Percentiles rank a stretch among this genome's conserved stretches.
Evolutionary conservation across 2,329 filamentous ascomycete species (phyloP).

Genomic region (Phialophora verrucosa): DNA sequence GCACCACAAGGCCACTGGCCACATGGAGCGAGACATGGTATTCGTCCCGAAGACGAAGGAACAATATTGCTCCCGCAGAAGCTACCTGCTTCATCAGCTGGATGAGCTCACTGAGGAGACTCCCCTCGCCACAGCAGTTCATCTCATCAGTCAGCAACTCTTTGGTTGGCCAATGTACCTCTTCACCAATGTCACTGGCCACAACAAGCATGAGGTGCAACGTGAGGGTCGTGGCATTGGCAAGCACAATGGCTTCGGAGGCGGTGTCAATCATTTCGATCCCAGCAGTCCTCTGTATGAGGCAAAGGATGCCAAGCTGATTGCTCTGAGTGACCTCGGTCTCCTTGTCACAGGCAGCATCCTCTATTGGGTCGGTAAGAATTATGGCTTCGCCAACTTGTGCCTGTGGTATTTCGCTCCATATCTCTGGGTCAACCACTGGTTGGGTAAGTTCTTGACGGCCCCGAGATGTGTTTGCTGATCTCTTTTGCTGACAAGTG

Average conservation of each 20-base stretch:
- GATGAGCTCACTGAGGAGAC: constrained; percentile 93
- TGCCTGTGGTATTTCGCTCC: constrained; percentile 93
- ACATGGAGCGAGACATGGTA: constrained; percentile 98
- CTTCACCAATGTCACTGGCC: constrained; percentile 88
- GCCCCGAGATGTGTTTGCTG: background rate
- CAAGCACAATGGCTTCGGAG: constrained; percentile 80
- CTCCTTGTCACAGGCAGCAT: constrained; percentile 65
- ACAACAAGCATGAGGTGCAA: constrained; percentile 92
- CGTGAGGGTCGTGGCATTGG: constrained; percentile 90
- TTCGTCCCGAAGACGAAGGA: constrained; percentile 93
- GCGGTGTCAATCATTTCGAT: constrained; percentile 94
- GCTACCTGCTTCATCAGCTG: constrained; percentile 78
- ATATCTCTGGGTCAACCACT: constrained; percentile 98
- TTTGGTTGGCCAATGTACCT: constrained; percentile 94
- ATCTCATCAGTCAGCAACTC: constrained; percentile 83
- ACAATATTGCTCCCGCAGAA: constrained; percentile 75
- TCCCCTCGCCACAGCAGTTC: constrained; percentile 76
- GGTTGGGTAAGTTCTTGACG: constrained; percentile 75
- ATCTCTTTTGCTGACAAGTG: constrained; percentile 29
- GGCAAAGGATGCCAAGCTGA: constrained; percentile 84
- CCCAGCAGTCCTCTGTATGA: constrained; percentile 89
- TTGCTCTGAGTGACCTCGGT: constrained; percentile 85
- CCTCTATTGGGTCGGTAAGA: constrained; percentile 73
- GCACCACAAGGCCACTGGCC: constrained; percentile 98
- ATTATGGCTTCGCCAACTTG: constrained; percentile 83